Evolutionary conservation across 2,329 filamentous ascomycete species (phyloP), one percentile per base, ranked within the genome.

Genomic region (Lecanicillium sp.): DNA sequence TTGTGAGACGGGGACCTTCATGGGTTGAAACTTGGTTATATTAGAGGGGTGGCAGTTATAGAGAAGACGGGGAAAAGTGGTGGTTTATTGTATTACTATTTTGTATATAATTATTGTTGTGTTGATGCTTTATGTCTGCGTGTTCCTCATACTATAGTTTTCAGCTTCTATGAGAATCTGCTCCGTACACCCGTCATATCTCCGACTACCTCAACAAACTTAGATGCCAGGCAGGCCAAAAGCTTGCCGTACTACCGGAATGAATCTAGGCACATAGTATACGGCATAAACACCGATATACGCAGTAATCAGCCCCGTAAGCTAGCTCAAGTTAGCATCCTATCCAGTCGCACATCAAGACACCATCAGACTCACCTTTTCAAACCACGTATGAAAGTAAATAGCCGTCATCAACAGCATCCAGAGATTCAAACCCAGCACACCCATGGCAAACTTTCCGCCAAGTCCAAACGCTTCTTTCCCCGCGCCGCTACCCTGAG

Each of bases 371-470:
- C 71, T 53, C 52, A 85, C 83, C 82, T 96, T 98, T 67, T 98
- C 92, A 52, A 94, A 81, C 89, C 90, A 96, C 1, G 92, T 98
- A 61, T 98, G 92, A 55, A 98, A 98, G 70, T 90, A 98, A 29
- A 94, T 89, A 3, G 89, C 89, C 29, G 92, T 98, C 92, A 98
- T 98, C 44, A 96, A 70, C 57, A 98, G 62, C 92, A 98, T 98
- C 86, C 92, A 96, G 67, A 81, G 75, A 54, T 82, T 86, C 54
- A 95, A 52, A 0, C 62, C 79, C 14, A 83, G 73, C 18, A 95
- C 77, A 0, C 55, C 71, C 17, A 72, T 62, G 45, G 80, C 74
- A 47, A 83, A 64, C 69, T 76, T 66, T 50, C 63, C 63, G 8
- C 71, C 63, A 36, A 73, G 48, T 3, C 70, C 65, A 41, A 75